Conservation (phyloP, 1,284 basidiomycete genomes). For the Heterobasidion irregulare region DNA sequence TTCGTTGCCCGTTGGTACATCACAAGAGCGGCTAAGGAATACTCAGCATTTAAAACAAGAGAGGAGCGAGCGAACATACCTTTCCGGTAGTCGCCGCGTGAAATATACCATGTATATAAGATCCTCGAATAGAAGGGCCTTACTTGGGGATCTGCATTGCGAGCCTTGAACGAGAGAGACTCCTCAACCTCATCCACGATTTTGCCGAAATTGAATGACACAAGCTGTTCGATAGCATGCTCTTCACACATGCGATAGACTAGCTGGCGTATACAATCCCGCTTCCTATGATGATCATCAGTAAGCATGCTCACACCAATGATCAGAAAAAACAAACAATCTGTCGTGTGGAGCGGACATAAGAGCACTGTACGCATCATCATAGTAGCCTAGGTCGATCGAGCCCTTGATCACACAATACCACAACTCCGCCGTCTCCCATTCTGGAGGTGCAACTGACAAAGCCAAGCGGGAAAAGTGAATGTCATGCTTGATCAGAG, state of each 20-base stretch:
- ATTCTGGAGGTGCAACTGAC: slow-evolving; percentile 46
- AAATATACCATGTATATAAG: slow-evolving; percentile 91
- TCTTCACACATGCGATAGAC: slow-evolving; percentile 93
- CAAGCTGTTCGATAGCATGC: slow-evolving; percentile 70
- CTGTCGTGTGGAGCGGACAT: slow-evolving; percentile 67
- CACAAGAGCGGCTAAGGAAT: slow-evolving; percentile 63
- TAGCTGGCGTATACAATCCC: slow-evolving; percentile 72
- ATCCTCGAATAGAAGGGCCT: slow-evolving; percentile 88
- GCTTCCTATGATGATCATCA: slow-evolving; percentile 45
- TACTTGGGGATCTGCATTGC: slow-evolving; percentile 86
- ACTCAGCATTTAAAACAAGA: slow-evolving; percentile 3
- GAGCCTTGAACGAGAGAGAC: slow-evolving; percentile 87
- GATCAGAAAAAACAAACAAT: slow-evolving; percentile 35
- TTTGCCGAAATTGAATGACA: slow-evolving; percentile 82
- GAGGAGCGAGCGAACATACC: slow-evolving; percentile 42
- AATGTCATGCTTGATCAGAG: slow-evolving; percentile 55
- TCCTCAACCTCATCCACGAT: slow-evolving; percentile 86
- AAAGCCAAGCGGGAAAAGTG: slow-evolving; percentile 73
- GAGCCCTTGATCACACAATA: slow-evolving; percentile 71
- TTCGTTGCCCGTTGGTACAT: slow-evolving; percentile 94
- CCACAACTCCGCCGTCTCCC: slow-evolving; percentile 66
- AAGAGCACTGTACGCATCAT: slow-evolving; percentile 79
- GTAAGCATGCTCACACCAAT: neutral
- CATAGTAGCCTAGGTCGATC: slow-evolving; percentile 66
- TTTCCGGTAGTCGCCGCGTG: slow-evolving; percentile 80